phyloP scores from a whole-genome alignment of 2,329 filamentous ascomycete species.

The Scedosporium minutisporum region DNA sequence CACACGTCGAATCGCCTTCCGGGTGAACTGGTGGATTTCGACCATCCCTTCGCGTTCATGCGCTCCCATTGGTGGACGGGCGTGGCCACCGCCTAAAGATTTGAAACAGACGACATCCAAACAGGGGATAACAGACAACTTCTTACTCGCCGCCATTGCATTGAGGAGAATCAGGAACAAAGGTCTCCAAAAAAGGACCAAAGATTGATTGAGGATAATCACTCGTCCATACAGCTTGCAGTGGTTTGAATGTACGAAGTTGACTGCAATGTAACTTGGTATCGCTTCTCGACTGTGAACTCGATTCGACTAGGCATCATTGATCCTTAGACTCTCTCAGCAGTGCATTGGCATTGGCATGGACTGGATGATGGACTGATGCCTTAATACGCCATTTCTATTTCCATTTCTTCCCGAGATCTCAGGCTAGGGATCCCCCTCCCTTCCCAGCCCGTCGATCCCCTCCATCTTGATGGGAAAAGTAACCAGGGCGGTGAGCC shows the following conservation, averaged over 20 bases:
- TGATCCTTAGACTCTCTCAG: background rate
- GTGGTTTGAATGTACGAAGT: background rate
- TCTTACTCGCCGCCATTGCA: background rate
- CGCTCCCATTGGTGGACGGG: background rate
- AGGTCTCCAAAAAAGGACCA: background rate
- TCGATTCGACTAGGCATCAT: background rate
- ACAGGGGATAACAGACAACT: background rate
- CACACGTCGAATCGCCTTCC: background rate
- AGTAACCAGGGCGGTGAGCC: background rate
- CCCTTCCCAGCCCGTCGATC: background rate
- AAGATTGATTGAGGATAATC: background rate
- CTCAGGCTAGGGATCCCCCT: background rate
- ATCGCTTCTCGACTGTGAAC: background rate
- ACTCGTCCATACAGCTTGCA: background rate
- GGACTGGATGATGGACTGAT: background rate
- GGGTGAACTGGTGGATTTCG: background rate
- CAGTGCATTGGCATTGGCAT: background rate
- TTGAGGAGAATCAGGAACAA: background rate
- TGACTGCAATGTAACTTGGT: background rate
- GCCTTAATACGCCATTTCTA: background rate
- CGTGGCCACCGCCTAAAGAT: background rate
- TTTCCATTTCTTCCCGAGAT: background rate
- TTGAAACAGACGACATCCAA: background rate
- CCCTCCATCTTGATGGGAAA: background rate
- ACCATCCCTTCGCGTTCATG: background rate